Base-by-base conservation (phyloP, 2,329 filamentous ascomycete genomes). In the Neonectria magnoliae region DNA sequence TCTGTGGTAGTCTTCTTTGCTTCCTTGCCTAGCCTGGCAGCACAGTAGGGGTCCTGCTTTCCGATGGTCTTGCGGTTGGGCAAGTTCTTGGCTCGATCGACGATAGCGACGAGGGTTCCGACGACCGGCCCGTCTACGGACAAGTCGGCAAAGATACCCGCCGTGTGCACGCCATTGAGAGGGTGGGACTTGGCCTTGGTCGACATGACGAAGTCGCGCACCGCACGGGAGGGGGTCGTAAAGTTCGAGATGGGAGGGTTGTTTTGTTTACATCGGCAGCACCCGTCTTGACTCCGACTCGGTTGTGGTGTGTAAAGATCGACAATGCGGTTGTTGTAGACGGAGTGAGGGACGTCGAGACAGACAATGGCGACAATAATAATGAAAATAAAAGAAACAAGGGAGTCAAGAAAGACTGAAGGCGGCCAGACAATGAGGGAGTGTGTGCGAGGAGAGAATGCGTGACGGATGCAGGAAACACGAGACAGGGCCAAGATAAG, bases 21-120 rank as follows among this genome's bases (percentile, higher is more conserved):
- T 81, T 98, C 94, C 80, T 99, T 99, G 36, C 95, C 96, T 50
- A 99, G 82, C 58, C 96, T 87, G 33, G 94, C 94, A 41, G 96
- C 96, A 80, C 94, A 98, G 80, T 98, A 99, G 0, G 96, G 95
- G 77, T 98, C 94, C 82, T 99, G 96, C 82, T 99, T 99, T 60
- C 96, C 96, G 84, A 99, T 98, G 6, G 94, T 96, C 84, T 97
- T 97, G 72, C 94, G 85, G 81, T 99, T 99, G 55, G 96, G 96
- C 71, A 99, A 83, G 78, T 99, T 99, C 87, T 97, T 98, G 57
- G 94, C 96, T 71, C 94, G 88, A 82, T 99, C 96, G 75, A 98
- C 89, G 74, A 99, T 91, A 62, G 94, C 87, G 51, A 99, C 93
- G 72, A 99, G 84, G 2, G 94, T 98, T 71, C 96, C 96, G 75